Evolutionary conservation across 495 filamentous ascomycete species (phyloP).

Genomic region (Delitschia confertaspora): DNA sequence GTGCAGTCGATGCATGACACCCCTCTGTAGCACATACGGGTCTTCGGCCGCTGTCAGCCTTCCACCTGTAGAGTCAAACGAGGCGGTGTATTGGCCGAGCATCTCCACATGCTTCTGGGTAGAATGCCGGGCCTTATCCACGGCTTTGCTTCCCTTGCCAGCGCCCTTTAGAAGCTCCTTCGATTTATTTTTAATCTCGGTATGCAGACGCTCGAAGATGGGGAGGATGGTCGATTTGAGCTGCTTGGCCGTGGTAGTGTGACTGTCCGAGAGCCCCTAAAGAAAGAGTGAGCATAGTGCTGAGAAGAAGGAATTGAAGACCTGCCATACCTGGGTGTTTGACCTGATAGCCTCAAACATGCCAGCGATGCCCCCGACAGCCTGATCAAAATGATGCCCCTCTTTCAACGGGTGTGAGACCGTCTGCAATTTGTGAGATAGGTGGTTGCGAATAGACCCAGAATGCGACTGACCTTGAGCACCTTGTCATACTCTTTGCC

Average conservation of each 20-base stretch:
- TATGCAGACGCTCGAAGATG: conserved; percentile 79
- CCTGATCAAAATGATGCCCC: conserved; percentile 84
- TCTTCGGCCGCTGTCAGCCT: conserved; percentile 63
- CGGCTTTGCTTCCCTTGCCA: conserved; percentile 76
- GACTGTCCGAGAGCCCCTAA: conserved; percentile 72
- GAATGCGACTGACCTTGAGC: conserved; percentile 55
- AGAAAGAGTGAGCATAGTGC: not conserved
- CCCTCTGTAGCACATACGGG: conserved; percentile 79
- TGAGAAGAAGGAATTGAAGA: not conserved
- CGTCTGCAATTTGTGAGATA: conserved; percentile 43
- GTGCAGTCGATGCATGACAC: conserved; percentile 71
- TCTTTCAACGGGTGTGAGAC: conserved; percentile 79
- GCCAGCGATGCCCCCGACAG: conserved; percentile 69
- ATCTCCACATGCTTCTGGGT: conserved; percentile 97
- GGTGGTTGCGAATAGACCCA: not conserved
- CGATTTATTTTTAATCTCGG: conserved; percentile 89
- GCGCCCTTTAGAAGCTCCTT: conserved; percentile 82
- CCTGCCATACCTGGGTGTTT: conserved; percentile 74
- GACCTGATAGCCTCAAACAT: conserved; percentile 88
- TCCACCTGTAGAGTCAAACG: conserved; percentile 59
- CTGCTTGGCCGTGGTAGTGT: conserved; percentile 78
- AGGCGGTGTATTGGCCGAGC: conserved; percentile 70
- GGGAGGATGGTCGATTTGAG: conserved; percentile 77
- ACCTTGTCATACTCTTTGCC: conserved; percentile 94
- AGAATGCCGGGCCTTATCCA: conserved; percentile 73